phyloP scores from a whole-genome alignment of 441 rosid genomes.

The Populus hybrid region DNA sequence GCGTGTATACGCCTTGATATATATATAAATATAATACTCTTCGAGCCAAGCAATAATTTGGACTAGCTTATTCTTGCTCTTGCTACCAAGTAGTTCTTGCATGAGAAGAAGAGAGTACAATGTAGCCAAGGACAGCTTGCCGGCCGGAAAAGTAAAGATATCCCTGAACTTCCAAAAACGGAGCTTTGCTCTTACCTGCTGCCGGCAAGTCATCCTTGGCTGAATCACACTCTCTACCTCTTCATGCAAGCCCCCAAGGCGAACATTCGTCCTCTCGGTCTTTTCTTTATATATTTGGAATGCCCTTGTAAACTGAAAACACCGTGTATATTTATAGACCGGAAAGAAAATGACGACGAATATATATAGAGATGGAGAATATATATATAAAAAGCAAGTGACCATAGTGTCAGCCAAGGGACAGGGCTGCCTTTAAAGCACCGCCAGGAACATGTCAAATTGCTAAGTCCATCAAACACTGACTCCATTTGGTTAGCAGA shows the following conservation, averaged over 20 bases:
- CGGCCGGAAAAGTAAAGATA: constrained; percentile 15
- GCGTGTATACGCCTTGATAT: not conserved
- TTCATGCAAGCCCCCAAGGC: constrained; percentile 48
- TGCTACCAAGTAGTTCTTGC: constrained; percentile 25
- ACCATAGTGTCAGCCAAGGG: constrained; percentile 42
- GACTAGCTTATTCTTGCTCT: not conserved
- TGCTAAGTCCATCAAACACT: constrained; percentile 4
- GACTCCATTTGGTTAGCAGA: constrained; percentile 12
- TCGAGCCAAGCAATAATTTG: not conserved
- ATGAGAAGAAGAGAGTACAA: constrained; percentile 58
- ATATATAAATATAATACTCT: not conserved
- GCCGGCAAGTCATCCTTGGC: constrained; percentile 95
- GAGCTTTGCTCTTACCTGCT: not conserved
- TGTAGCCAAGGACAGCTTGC: constrained; percentile 64
- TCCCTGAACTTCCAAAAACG: not conserved
- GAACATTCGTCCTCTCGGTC: no score
- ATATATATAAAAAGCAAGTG: constrained; percentile 28
- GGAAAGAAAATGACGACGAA: not conserved
- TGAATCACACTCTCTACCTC: constrained; percentile 53
- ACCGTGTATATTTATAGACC: constrained; percentile 8
- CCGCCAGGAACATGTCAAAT: constrained; percentile 9
- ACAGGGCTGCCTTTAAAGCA: constrained; percentile 28
- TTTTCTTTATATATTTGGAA: not conserved
- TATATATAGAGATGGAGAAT: not conserved
- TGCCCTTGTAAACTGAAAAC: not conserved